These are phyloP conservation scores for Pyrenopolyporus hunteri DNA, from an alignment of 495 filamentous ascomycete genomes.

Conservation along the genomic window DNA sequence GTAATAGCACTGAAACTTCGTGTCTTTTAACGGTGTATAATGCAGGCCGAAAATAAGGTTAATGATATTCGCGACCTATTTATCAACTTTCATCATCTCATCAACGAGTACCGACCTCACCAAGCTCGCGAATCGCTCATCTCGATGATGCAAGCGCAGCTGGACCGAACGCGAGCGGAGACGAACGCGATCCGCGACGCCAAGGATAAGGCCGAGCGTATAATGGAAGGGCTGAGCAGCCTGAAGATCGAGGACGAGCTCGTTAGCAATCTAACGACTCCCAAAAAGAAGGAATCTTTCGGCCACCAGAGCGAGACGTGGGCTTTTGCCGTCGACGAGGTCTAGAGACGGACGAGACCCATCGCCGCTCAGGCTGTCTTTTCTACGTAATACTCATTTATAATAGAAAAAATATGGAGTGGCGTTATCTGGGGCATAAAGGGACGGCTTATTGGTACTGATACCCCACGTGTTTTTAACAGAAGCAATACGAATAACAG, in stretches of 20 bases:
- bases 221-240: constrained; percentile 67
- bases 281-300: constrained; percentile 19
- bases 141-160: constrained; percentile 87
- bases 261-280: constrained; percentile 13
- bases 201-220: constrained; percentile 72
- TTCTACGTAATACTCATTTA: not conserved
- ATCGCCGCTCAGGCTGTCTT: not conserved
- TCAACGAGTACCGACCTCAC: constrained; percentile 95
- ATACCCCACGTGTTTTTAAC: constrained; percentile 7
- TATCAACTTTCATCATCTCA: constrained; percentile 85
- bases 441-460: not conserved
- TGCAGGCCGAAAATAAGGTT: constrained; percentile 64
- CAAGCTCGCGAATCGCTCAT: constrained; percentile 92
- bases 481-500: not conserved
- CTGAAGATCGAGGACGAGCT: constrained; percentile 45
- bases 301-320: constrained; percentile 12
- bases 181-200: constrained; percentile 75
- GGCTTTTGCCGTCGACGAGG: not conserved
- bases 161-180: constrained; percentile 75
- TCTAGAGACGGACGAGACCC: not conserved
- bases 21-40: constrained; percentile 8
- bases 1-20: not conserved
- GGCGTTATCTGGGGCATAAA: not conserved
- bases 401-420: not conserved
- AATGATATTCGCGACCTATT: constrained; percentile 78